These are phyloP conservation scores for Phytopythium aichiense DNA, from an alignment of 352 stramenopile species.

Conservation along the genomic window DNA sequence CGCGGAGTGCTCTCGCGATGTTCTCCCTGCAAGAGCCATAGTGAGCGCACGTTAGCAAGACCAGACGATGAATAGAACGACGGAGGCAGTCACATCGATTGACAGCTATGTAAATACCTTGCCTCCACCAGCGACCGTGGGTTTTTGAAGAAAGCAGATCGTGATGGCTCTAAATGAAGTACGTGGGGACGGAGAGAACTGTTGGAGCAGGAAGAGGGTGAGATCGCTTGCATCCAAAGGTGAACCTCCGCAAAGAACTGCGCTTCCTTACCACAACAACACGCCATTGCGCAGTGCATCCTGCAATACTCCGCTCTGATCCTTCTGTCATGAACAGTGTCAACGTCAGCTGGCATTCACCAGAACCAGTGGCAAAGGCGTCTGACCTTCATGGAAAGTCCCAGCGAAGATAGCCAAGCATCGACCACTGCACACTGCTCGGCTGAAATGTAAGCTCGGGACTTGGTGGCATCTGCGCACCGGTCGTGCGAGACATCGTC, in stretches of 20 bases:
- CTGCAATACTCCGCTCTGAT: constrained; percentile 18
- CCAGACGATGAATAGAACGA: neutral
- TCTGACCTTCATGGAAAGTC: constrained; percentile 13
- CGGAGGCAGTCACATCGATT: neutral
- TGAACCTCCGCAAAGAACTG: too few relatives aligned
- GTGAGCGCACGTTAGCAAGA: neutral
- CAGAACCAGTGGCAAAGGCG: neutral
- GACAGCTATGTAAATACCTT: constrained; percentile 6
- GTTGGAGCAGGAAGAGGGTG: neutral
- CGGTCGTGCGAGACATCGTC: neutral
- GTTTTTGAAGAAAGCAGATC: constrained; percentile 14
- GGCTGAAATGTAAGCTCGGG: neutral
- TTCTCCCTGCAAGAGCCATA: constrained; percentile 20
- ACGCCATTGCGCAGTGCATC: constrained; percentile 36
- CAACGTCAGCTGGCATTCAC: too few relatives aligned
- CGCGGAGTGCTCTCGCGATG: constrained; percentile 22
- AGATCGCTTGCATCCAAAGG: neutral
- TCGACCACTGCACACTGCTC: constrained; percentile 26
- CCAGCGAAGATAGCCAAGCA: constrained; percentile 22
- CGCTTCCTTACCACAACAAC: constrained; percentile 24
- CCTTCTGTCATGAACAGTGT: constrained; percentile 7
- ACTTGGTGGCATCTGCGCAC: neutral
- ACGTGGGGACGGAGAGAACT: neutral
- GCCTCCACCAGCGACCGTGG: constrained; percentile 20
- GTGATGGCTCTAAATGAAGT: neutral